Conservation (phyloP, 495 filamentous ascomycete species). For the Rhypophila decipiens region DNA sequence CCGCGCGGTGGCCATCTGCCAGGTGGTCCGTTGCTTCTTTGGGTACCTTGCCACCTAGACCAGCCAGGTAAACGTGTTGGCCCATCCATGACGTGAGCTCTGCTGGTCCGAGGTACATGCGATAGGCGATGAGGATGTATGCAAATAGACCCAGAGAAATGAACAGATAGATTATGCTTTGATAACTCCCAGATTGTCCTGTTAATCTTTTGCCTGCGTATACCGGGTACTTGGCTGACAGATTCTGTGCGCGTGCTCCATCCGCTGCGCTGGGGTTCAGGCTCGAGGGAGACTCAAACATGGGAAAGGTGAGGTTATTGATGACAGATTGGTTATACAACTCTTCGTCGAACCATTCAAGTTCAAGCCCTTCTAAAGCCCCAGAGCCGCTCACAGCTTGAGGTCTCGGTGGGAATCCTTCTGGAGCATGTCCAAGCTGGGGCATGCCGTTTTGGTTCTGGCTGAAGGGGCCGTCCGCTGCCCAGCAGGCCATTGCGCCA, state of each 20-base stretch:
- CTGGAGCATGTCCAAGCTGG: background rate
- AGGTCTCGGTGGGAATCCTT: background rate
- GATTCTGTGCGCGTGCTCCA: background rate
- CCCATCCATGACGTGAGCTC: constrained; percentile 8
- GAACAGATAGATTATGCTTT: background rate
- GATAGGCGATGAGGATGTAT: background rate
- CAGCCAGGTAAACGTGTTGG: constrained; percentile 9
- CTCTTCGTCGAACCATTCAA: too few species aligned
- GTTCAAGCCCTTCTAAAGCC: too few species aligned
- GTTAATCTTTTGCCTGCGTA: background rate
- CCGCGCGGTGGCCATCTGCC: too few species aligned
- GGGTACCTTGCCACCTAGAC: background rate
- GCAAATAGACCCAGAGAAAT: background rate
- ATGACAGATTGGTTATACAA: background rate
- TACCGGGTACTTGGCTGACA: constrained; percentile 1
- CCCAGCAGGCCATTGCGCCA: background rate
- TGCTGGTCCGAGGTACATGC: background rate
- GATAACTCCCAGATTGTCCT: background rate
- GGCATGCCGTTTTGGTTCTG: background rate
- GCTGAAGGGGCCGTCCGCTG: background rate
- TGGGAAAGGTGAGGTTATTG: background rate
- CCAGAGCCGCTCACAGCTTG: too few species aligned
- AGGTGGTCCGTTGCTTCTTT: too few species aligned
- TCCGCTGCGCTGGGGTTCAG: background rate
- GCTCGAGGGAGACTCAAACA: too few species aligned